Base-by-base conservation (phyloP, 345 rosid species). In the Heritiera fomes region DNA sequence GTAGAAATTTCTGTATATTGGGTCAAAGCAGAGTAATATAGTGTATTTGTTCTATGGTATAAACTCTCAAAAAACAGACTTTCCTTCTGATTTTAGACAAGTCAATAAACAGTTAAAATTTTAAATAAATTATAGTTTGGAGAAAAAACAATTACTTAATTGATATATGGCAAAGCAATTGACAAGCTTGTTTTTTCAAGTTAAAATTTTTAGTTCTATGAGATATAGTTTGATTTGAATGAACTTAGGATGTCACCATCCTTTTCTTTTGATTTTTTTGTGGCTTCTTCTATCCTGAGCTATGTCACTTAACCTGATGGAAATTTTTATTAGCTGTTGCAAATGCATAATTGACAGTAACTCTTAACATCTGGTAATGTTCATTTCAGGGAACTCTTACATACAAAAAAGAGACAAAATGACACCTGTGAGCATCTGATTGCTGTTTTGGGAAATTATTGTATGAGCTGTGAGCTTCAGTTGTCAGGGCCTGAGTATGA, bases 401-500 rank as follows among this genome's bases (percentile, higher is more conserved):
- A 92, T 50, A 87, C 90, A 52, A 86, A 89, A 76, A 70, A 80
- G 77, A 88, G 94, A 28, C 92, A 82, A 34, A 87, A 87, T 10
- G 82, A 91, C 38, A 89, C 87, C 7, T 83, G 82, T 77, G 86
- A 88, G 40, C 89, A 83, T 82, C 70, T 92, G 69, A 86, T 85
- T 3, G 76, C 86, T 64, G 87, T 85, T 75, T 80, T 91, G 12
- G 93, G 91, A 1, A 89, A 87, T 34, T 86, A 85, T 63, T 88
- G 93, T 78, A 86, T 87, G 76, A 88, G 92, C 74, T 91, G 93
- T 82, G 93, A 92, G 83, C 88, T 92, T 75, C 87, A 86, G 80
- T 69, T 92, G 84, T 90, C 93, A 62, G 90, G 92, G 8, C 86
- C 89, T 0, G 95, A 89, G 81, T 81, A 86, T 66, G 86, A 85